Evolutionary conservation across 2,329 filamentous ascomycete species (phyloP), one percentile per base, ranked within the genome.

Genomic region (Fusarium pseudoanthophilum): DNA sequence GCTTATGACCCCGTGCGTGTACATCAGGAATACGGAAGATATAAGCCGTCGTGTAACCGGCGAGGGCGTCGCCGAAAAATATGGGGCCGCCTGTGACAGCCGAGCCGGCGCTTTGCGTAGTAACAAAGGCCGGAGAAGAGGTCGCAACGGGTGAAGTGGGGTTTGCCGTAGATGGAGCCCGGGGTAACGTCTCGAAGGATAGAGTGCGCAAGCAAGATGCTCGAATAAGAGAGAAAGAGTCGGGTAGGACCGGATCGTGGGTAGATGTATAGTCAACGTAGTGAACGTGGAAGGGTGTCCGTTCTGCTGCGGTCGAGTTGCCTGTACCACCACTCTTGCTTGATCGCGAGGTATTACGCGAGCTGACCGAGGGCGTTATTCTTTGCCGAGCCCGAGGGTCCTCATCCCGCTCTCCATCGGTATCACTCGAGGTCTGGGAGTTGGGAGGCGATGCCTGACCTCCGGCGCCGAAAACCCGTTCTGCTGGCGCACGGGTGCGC

Each of bases 11-110:
- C 18, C 91, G 88, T 20, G 91, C 91, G 71, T 91, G 90, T 40
- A 91, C 84, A 77, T 92, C 91, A 11, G 90, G 88, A 46, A 92
- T 91, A 32, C 91, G 90, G 77, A 92, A 92, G 72, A 92, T 91
- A 80, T 91, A 92, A 20, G 90, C 91, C 1, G 90, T 92, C 1
- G 91, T 92, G 80, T 92, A 92, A 36, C 91, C 91, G 3, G 90
- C 87, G 1, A 87, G 79, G 3, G 89, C 86, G 76, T 92, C 91
- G 36, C 91, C 91, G 67, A 92, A 92, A 79, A 92, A 92, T 60
- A 92, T 91, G 36, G 91, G 90, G 0, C 90, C 90, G 6, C 90
- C 90, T 6, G 89, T 89, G 2, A 87, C 85, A 21, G 89, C 84
- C 42, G 87, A 83, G 62, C 88, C 84, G 69, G 87, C 79, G 77